Evolutionary conservation across 1,139 yeast species (phyloP), one percentile per base, ranked within the genome.

Genomic region (Pichia sp.): DNA sequence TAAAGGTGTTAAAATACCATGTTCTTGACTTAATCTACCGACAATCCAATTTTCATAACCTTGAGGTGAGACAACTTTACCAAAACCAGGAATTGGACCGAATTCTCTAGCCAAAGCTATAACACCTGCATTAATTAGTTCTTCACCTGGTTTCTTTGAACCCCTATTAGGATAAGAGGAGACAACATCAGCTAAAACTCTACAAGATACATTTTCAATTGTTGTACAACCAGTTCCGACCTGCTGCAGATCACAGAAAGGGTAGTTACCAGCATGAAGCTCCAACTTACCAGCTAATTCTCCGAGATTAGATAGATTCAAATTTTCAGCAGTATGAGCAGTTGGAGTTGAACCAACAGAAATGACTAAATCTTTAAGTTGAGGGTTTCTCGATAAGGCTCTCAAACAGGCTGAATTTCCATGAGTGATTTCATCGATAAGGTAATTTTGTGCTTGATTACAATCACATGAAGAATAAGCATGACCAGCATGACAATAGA

Each of bases 291-390:
- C 82, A 21, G 60, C 52, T 14, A 50, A 31, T n/a, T 41, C 28
- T 11, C 44, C 43, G 2, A 44, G 5, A 14, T 38, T 28, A 12
- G 34, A 31, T 10, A 40, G 38, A 30, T 75, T 53, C n/a, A 55
- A 46, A 4, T 54, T 44, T 31, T 47, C 41, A 11, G 44, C 25
- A 0, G 85, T 75, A 52, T 80, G 86, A 2, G 84, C 79, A 0
- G 93, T 84, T 34, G 93, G 93, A 0, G 94, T 82, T 1, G 93
- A 88, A 12, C 94, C 94, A 12, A 82, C 84, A 1, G 82, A 77
- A 28, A 74, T 61, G 28, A 60, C 67, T 42, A 72, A 61, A 15
- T 55, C 47, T 33, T 43, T 48, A 4, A 58, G 38, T 19, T 56
- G 53, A 39, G 62, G 58, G 52, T 59, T 22, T 34, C 48, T 51